Evolutionary conservation across 1,284 basidiomycete genomes (phyloP), one percentile per base, ranked within the genome.

Genomic region (Mycena citricolor): DNA sequence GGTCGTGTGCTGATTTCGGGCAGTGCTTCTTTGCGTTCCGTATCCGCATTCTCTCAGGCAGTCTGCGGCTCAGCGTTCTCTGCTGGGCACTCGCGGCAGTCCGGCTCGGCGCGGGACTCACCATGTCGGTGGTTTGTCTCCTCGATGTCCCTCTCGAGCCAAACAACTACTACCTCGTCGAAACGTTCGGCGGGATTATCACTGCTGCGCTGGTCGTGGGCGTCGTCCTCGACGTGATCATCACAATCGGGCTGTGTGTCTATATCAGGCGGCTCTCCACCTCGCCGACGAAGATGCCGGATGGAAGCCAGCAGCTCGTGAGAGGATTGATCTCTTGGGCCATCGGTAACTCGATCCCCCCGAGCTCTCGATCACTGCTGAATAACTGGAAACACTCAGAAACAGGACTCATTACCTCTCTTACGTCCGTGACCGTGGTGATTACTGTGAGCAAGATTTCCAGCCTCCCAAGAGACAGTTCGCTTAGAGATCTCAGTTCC

Each of bases 341-440:
- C 10, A 57, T 59, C 21, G 50, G 57, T 59, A 28, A 8, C 52
- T 48, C 29, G 3, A n/a, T 13, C 19, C 16, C 2, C 19, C 22
- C 8, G 4, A 16, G 21, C 19, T 31, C 21, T 10, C 1, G 10
- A 41, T 31, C 36, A 19, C 17, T 7, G 24, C 12, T 12, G 11
- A 17, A n/a, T 23, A 8, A 25, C 21, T 38, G 36, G 5, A 33
- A 8, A 33, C 22, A 13, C 5, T 8, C 19, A 59, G 57, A 57
- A 49, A 59, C 57, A 5, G 56, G 57, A 12, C 40, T 59, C 8
- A 35, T 56, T 10, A 57, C 57, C 11, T 57, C 54, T 34, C 5
- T 56, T 12, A 47, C 47, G 5, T 57, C 57, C 4, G 44, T 55
- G 1, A 39, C 52, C 17, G 50, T 48, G 8, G 40, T 52, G 12